These are phyloP conservation scores for Cyberlindnera xishuangbannaensis DNA, from an alignment of 805 yeast species.

Conservation along the genomic window DNA sequence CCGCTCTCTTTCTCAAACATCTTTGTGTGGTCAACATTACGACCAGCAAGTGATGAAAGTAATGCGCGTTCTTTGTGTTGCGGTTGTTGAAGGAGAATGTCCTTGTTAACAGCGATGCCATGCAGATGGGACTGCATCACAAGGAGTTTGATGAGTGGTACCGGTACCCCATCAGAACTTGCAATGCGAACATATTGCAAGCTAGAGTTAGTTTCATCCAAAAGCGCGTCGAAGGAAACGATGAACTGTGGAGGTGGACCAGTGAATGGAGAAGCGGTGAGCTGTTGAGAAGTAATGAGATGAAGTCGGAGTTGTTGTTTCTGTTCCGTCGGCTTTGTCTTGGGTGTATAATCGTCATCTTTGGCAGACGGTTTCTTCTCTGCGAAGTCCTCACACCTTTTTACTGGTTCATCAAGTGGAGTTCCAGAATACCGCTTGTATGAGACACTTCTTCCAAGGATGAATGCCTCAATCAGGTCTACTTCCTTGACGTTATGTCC, in stretches of 20 bases:
- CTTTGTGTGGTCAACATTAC: slow-evolving; percentile 7
- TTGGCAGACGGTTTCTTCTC: slow-evolving; percentile 2
- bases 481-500: slow-evolving; percentile 62
- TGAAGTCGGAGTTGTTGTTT: slow-evolving; percentile 28
- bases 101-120: slow-evolving; percentile 20
- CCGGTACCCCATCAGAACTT: slow-evolving; percentile 13
- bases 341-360: slow-evolving; percentile 17
- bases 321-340: slow-evolving; percentile 11
- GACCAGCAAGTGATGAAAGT: slow-evolving; percentile 22
- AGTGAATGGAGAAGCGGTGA: slow-evolving; percentile 28
- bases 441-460: slow-evolving; percentile 61
- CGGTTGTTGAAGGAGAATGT: too few relatives aligned
- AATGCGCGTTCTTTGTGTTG: too few relatives aligned
- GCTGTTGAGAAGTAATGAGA: slow-evolving; percentile 41
- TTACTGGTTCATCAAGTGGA: slow-evolving; percentile 38
- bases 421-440: slow-evolving; percentile 66
- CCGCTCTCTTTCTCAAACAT: slow-evolving; percentile 20
- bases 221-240: slow-evolving; percentile 42
- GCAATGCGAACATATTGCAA: slow-evolving; percentile 23
- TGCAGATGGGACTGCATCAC: slow-evolving; percentile 42
- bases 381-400: slow-evolving; percentile 8
- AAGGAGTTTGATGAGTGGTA: slow-evolving; percentile 43
- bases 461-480: slow-evolving; percentile 71
- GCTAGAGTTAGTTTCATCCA: slow-evolving; percentile 29
- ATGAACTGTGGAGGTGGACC: slow-evolving; percentile 36